These are phyloP conservation scores for Catunica adiposa DNA, from an alignment of 2,329 filamentous ascomycete species.

Conservation along the genomic window DNA sequence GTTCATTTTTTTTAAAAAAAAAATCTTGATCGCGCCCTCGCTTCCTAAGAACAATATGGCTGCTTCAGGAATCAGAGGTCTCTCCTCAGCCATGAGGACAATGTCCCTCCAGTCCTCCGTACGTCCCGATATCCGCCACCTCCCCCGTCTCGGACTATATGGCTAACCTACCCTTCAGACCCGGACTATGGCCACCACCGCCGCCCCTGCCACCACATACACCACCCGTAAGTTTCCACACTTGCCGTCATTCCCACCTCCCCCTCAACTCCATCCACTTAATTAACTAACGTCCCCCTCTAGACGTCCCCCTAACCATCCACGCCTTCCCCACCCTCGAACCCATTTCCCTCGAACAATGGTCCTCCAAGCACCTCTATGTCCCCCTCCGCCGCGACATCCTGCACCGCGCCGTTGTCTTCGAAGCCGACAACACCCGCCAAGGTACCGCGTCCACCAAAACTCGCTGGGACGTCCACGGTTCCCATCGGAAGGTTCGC, in stretches of 20 bases:
- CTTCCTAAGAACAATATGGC: background rate
- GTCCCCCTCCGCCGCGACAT: slow-evolving; percentile 82
- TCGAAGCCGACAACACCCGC: slow-evolving; percentile 76
- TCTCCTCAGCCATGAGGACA: background rate
- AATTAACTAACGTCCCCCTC: slow-evolving; percentile 27
- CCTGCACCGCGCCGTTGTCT: slow-evolving; percentile 79
- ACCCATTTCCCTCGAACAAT: slow-evolving; percentile 60
- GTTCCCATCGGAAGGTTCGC: slow-evolving; percentile 64
- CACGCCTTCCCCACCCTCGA: slow-evolving; percentile 84
- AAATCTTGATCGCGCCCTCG: too few relatives aligned
- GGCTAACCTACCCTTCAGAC: slow-evolving; percentile 14
- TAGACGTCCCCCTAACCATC: slow-evolving; percentile 64
- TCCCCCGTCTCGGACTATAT: background rate
- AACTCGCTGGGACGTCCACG: slow-evolving; percentile 67
- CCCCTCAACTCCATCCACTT: background rate
- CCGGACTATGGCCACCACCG: slow-evolving; percentile 41
- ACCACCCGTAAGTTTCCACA: slow-evolving; percentile 27
- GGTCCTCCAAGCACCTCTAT: slow-evolving; percentile 66
- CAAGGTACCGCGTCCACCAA: slow-evolving; percentile 75
- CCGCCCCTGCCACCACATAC: slow-evolving; percentile 24
- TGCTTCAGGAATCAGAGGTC: background rate
- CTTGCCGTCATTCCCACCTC: background rate
- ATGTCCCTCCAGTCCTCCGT: background rate
- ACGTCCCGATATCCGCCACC: background rate
- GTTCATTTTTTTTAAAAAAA: too few relatives aligned